Base-by-base conservation (phyloP, 306 rosid genomes). In the Spatholobus suberectus region DNA sequence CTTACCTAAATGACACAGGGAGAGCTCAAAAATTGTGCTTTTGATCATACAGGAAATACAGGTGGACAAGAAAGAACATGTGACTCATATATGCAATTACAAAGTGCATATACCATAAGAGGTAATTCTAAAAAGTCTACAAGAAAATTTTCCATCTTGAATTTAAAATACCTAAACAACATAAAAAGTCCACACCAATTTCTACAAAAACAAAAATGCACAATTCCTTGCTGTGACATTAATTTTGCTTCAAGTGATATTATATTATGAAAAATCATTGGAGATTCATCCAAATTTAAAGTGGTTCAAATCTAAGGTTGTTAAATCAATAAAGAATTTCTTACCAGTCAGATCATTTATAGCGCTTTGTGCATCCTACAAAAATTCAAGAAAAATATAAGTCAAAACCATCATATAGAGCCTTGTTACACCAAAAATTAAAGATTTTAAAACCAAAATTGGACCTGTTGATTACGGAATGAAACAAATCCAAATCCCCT, bases 401-500 rank as follows among this genome's bases (percentile, higher is more conserved):
- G 80, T 62, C 70, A 84, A 73, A 78, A 46, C 15, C 40, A 59
- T 73, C 65, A 69, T 44, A 71, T 76, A 41, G 54, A 63, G 66
- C 18, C 21, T 14, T n/a, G 4, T 15, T 37, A 70, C 11, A 61
- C 17, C 14, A 58, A 41, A 71, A 46, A 6, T 3, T 54, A 0
- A 70, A 41, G 54, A 81, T 21, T 78, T 38, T 8, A 49, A 68
- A 43, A 80, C 21, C 1, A 29, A 76, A 68, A 66, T 27, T 23
- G 24, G 52, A 93, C 99, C 98, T 93, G 98, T 63, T 96, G 98
- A 80, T 43, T 93, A 41, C 98, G 91, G 82, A 96, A 96, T 67
- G 99, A 96, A 84, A 96, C 98, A 88, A 96, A 96, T 44, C 99
- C 99, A 90, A 96, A 96, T 46, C 99, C 99, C 89, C 99, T 91